phyloP scores from a whole-genome alignment of 2,329 filamentous ascomycete species.

The Pseudogymnoascus sp. region DNA sequence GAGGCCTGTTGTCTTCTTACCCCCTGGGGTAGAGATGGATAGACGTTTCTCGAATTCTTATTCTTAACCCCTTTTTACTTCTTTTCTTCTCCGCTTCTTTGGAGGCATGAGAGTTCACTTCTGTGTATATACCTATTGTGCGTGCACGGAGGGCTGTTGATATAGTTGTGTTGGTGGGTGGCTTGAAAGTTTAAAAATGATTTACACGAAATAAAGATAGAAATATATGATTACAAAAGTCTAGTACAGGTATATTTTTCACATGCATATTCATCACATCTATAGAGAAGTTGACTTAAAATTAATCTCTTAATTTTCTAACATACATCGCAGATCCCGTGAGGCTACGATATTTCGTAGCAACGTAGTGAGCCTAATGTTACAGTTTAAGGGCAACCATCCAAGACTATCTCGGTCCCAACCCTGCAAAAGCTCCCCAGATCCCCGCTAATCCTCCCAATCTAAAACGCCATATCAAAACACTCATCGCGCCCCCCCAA shows the following conservation, averaged over 20 bases:
- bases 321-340: too few relatives aligned
- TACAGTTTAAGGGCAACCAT: neutral
- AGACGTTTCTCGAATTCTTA: neutral
- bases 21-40: neutral
- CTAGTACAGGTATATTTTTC: too few relatives aligned
- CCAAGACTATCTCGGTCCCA: neutral
- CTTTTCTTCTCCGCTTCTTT: neutral
- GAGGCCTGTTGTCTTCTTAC: neutral
- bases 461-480: neutral
- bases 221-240: neutral
- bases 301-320: too few relatives aligned
- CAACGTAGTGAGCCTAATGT: neutral
- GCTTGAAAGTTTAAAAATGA: neutral
- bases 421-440: neutral
- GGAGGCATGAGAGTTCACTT: neutral
- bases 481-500: neutral
- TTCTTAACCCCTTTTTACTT: neutral
- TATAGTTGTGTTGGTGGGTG: neutral
- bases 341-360: neutral
- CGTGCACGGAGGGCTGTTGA: neutral
- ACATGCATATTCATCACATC: too few relatives aligned
- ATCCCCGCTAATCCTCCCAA: neutral
- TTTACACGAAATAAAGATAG: neutral
- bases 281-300: too few relatives aligned
- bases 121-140: slow-evolving; percentile 7